Conservation (phyloP, 306 rosid genomes). For the Sicyos baderoa region DNA sequence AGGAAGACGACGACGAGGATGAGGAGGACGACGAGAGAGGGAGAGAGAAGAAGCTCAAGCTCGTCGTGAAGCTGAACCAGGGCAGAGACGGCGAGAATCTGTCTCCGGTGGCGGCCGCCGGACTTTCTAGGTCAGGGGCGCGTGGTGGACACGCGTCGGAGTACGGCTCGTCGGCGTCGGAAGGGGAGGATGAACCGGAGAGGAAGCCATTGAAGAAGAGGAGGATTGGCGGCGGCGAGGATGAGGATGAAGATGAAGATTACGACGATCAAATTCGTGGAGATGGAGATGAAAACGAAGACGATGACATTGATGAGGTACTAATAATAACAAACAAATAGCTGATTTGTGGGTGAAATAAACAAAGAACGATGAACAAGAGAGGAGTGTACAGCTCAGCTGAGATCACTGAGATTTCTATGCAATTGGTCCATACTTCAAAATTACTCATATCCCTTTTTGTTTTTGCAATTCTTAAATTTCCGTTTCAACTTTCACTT, state of each 20-base stretch:
- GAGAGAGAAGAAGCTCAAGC: constrained; percentile 83
- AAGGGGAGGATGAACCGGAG: constrained; percentile 35
- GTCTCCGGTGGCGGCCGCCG: constrained; percentile 15
- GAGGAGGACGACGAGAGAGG: constrained; percentile 61
- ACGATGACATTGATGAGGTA: constrained; percentile 54
- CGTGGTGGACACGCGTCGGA: constrained; percentile 40
- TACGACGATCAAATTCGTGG: constrained; percentile 22
- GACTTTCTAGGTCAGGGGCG: constrained; percentile 26
- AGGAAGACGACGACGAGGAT: constrained; percentile 54
- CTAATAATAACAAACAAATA: neutral
- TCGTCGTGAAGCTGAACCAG: constrained; percentile 69
- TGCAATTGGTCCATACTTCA: constrained; percentile 54
- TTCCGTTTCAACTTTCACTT: constrained; percentile 33
- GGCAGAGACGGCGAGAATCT: constrained; percentile 28
- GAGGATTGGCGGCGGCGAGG: constrained; percentile 30
- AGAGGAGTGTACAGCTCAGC: constrained; percentile 46
- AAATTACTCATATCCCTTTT: constrained; percentile 23
- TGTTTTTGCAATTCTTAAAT: constrained; percentile 25
- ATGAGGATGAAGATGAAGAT: constrained; percentile 26
- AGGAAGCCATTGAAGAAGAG: constrained; percentile 43
- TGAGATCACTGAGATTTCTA: constrained; percentile 35
- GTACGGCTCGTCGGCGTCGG: constrained; percentile 13
- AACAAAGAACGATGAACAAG: neutral
- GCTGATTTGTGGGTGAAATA: constrained; percentile 19
- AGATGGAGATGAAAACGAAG: constrained; percentile 31